Conservation (phyloP, 1,284 basidiomycete genomes). For the Tilletia indica region DNA sequence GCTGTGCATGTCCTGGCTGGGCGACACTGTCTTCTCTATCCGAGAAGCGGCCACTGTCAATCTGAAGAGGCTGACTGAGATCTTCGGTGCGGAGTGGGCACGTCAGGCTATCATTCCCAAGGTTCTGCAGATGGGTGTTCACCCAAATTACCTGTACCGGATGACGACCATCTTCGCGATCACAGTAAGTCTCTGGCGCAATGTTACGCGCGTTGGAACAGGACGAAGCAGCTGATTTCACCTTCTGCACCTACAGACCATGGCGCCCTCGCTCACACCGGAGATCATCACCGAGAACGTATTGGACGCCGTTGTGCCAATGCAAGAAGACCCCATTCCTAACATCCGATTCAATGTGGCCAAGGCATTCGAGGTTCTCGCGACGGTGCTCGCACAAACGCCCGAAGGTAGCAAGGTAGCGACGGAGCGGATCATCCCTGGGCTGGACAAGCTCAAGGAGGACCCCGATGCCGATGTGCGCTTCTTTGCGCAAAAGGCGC, state of each 20-base stretch:
- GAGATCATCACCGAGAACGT: conserved; percentile 83
- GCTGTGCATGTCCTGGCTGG: conserved; percentile 98
- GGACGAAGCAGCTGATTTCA: neutral
- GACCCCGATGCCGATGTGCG: conserved; percentile 94
- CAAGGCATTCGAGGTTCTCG: conserved; percentile 73
- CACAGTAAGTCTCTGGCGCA: conserved; percentile 65
- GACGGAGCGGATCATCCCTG: conserved; percentile 73
- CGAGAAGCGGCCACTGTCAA: conserved; percentile 96
- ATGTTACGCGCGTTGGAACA: neutral
- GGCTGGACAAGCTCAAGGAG: conserved; percentile 80
- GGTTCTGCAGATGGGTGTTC: conserved; percentile 93
- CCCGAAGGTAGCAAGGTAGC: conserved; percentile 75
- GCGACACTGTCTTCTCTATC: conserved; percentile 97
- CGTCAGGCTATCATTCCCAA: conserved; percentile 91
- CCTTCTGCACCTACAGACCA: conserved; percentile 66
- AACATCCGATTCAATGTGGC: conserved; percentile 99
- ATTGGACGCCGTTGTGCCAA: conserved; percentile 77
- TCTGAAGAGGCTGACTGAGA: conserved; percentile 94
- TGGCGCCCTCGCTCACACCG: conserved; percentile 84
- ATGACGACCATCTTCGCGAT: conserved; percentile 99
- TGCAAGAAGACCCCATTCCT: conserved; percentile 89
- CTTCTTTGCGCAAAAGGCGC: conserved; percentile 62
- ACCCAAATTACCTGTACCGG: conserved; percentile 95
- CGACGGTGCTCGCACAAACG: conserved; percentile 67
- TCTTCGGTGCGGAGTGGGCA: conserved; percentile 98